Evolutionary conservation across 2,329 filamentous ascomycete species (phyloP).

Genomic region (Incumbomyces delicatus): DNA sequence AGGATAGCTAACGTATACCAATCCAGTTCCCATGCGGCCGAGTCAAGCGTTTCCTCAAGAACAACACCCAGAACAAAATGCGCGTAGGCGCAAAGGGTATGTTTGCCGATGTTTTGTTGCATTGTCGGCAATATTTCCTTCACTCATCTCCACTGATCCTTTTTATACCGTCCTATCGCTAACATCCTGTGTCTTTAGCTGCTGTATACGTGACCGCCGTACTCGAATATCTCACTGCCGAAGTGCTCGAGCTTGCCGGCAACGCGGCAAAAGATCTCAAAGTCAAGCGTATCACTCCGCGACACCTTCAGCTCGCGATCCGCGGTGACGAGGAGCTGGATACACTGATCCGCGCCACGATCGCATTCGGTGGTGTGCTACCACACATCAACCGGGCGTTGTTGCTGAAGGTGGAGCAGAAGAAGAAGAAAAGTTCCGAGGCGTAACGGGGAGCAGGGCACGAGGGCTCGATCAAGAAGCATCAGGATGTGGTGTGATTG

Average conservation of each 20-base stretch:
- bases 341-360: slow-evolving; percentile 92
- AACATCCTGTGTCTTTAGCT: slow-evolving; percentile 35
- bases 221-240: slow-evolving; percentile 93
- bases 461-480: no score
- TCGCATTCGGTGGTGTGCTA: slow-evolving; percentile 95
- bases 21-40: slow-evolving; percentile 91
- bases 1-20: neutral
- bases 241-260: slow-evolving; percentile 94
- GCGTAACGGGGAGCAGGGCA: slow-evolving; percentile 19
- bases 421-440: slow-evolving; percentile 69
- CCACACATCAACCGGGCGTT: slow-evolving; percentile 98
- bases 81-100: slow-evolving; percentile 85
- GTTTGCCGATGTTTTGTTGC: slow-evolving; percentile 7
- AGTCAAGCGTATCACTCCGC: slow-evolving; percentile 98
- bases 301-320: slow-evolving; percentile 94
- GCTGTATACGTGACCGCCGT: slow-evolving; percentile 97
- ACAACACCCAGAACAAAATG: slow-evolving; percentile 99
- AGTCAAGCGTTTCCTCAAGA: slow-evolving; percentile 99
- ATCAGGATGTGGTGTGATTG: neutral
- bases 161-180: no score
- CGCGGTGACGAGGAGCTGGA: slow-evolving; percentile 97
- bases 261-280: slow-evolving; percentile 99
- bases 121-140: slow-evolving; percentile 12
- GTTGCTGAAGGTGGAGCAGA: slow-evolving; percentile 90
- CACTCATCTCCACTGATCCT: slow-evolving; percentile 24